phyloP scores from a whole-genome alignment of 768 basidiomycete genomes.

The Astraeus odoratus region DNA sequence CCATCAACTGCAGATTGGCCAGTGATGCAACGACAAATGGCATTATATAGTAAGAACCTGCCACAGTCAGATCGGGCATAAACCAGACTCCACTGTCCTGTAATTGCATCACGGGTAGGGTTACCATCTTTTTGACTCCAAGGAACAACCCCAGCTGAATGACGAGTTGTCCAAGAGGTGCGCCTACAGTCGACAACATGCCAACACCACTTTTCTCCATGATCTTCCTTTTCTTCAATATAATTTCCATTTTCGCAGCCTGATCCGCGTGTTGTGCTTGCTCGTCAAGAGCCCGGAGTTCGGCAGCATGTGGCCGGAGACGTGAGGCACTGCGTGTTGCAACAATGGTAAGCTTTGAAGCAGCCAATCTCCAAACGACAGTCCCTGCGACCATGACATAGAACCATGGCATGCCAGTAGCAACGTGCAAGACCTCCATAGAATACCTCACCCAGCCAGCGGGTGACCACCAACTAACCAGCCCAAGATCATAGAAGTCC shows the following conservation, averaged over 20 bases:
- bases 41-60: constrained; percentile 73
- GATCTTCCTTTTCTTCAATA: constrained; percentile 42
- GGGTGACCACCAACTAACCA: constrained; percentile 61
- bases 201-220: constrained; percentile 62
- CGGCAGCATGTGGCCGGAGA: constrained; percentile 31
- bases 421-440: constrained; percentile 63
- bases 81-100: constrained; percentile 66
- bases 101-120: constrained; percentile 67
- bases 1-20: constrained; percentile 66
- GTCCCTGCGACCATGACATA: constrained; percentile 69
- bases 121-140: constrained; percentile 64
- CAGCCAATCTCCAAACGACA: constrained; percentile 49
- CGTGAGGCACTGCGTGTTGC: constrained; percentile 48
- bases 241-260: constrained; percentile 34
- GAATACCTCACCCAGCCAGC: constrained; percentile 56
- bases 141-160: constrained; percentile 81
- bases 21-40: constrained; percentile 51
- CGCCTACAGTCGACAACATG: constrained; percentile 45
- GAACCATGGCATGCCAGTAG: constrained; percentile 75
- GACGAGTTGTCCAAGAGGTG: constrained; percentile 64
- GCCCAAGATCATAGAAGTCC: constrained; percentile 62
- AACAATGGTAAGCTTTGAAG: constrained; percentile 56
- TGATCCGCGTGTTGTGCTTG: constrained; percentile 33
- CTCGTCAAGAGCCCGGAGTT: constrained; percentile 48
- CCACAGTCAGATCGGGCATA: constrained; percentile 68